Conservation (phyloP, 768 basidiomycete genomes). For the Leccinum barrowsii region DNA sequence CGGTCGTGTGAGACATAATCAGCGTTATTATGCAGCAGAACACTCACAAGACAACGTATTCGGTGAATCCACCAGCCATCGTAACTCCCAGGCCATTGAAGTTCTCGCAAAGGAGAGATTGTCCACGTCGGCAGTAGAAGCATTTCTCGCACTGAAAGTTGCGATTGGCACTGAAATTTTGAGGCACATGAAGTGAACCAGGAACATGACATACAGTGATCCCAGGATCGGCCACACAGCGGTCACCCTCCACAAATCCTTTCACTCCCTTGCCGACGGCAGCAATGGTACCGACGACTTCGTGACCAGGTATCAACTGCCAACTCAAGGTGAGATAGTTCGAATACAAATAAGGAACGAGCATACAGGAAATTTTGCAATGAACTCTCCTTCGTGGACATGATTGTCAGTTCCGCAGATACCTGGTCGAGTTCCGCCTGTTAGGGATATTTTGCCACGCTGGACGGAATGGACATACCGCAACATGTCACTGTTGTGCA, state of each 20-base stretch:
- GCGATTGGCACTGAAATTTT: neutral
- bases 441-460: neutral
- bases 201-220: conserved; percentile 46
- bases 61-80: conserved; percentile 80
- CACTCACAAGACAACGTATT: conserved; percentile 76
- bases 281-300: conserved; percentile 64
- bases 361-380: conserved; percentile 48
- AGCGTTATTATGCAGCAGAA: no score
- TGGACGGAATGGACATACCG: conserved; percentile 24
- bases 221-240: conserved; percentile 77
- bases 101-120: conserved; percentile 77
- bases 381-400: conserved; percentile 59
- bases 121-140: conserved; percentile 80
- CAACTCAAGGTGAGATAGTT: conserved; percentile 1
- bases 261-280: conserved; percentile 74
- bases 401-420: conserved; percentile 57
- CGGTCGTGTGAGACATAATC: neutral
- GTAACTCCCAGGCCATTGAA: conserved; percentile 75
- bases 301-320: conserved; percentile 67
- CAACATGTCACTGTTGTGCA: conserved; percentile 35
- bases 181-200: neutral
- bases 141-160: conserved; percentile 65
- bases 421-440: conserved; percentile 29
- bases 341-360: neutral
- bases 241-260: conserved; percentile 70